Evolutionary conservation across 192 early-diverging fungal genomes (phyloP).

Genomic region (Gamsiella multidivaricata): DNA sequence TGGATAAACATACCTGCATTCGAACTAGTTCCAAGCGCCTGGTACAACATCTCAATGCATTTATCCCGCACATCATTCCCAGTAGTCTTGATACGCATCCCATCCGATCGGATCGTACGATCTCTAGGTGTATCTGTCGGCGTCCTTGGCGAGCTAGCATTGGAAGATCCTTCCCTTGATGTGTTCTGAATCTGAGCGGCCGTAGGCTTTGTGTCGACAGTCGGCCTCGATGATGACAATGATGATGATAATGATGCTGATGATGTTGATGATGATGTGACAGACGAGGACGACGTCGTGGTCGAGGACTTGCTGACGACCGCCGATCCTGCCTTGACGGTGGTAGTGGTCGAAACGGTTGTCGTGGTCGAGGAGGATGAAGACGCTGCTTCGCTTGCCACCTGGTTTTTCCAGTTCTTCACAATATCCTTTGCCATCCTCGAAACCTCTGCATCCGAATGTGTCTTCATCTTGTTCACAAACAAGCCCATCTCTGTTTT

Average conservation of each 20-base stretch:
- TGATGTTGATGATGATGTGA: conserved; percentile 6
- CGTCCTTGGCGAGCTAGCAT: conserved; percentile 50
- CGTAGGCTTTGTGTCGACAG: conserved; percentile 33
- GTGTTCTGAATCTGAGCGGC: conserved; percentile 16
- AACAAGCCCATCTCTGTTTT: conserved; percentile 84
- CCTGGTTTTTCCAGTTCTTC: conserved; percentile 87
- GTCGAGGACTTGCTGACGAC: conserved; percentile 8
- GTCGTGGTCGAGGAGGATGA: conserved; percentile 53
- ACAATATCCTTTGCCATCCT: conserved; percentile 76
- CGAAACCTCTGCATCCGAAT: conserved; percentile 67
- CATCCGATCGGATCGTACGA: conserved; percentile 71
- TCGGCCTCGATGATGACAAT: conserved; percentile 6
- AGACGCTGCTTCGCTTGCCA: conserved; percentile 43
- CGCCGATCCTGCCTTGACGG: too few relatives aligned
- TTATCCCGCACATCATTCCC: conserved; percentile 78
- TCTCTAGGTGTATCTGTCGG: conserved; percentile 57
- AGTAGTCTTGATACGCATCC: conserved; percentile 60
- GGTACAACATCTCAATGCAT: conserved; percentile 86
- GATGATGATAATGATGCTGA: conserved; percentile 2
- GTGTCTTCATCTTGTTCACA: conserved; percentile 78
- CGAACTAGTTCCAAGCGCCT: conserved; percentile 70
- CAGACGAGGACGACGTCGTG: conserved; percentile 13
- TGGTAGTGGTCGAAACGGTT: conserved; percentile 23
- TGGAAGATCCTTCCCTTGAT: conserved; percentile 27
- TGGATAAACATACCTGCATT: conserved; percentile 60